A percentile compares a stretch with the other conserved stretches of the same genome.
These are phyloP conservation scores for Kodamaea kaohsiungensis DNA, from an alignment of 805 yeast genomes.

Conservation along the genomic window DNA sequence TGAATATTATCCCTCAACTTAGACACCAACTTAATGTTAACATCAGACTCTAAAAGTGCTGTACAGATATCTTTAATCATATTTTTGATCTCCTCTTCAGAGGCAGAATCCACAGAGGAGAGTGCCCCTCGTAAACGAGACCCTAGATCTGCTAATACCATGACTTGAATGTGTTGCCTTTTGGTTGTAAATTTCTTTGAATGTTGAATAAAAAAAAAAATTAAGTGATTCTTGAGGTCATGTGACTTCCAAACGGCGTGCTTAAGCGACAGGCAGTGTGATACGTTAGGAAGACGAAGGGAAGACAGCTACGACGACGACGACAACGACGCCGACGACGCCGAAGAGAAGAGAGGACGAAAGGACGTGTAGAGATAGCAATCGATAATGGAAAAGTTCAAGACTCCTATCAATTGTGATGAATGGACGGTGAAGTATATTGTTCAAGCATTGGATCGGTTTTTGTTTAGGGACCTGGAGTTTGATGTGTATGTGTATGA, in stretches of 20 bases:
- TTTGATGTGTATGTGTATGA: neutral
- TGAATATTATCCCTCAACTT: constrained; percentile 63
- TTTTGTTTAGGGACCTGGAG: neutral
- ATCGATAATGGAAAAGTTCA: neutral
- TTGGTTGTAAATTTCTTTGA: neutral
- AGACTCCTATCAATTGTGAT: neutral
- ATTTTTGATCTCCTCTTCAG: constrained; percentile 37
- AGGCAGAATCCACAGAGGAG: constrained; percentile 41
- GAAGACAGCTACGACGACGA: neutral
- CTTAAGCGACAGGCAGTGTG: too few relatives aligned
- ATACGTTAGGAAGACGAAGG: too few relatives aligned
- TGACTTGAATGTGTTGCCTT: constrained; percentile 9
- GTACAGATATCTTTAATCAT: constrained; percentile 87
- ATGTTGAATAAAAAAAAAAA: neutral
- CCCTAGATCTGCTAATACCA: constrained; percentile 51
- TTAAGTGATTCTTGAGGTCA: neutral
- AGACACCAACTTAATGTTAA: constrained; percentile 81
- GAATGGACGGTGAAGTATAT: neutral
- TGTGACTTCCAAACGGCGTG: neutral
- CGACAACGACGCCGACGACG: neutral
- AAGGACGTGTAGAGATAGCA: neutral
- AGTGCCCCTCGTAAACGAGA: constrained; percentile 43
- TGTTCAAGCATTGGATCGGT: neutral
- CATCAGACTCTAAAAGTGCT: constrained; percentile 93
- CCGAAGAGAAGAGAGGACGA: neutral